Percentiles rank a stretch among this genome's conserved stretches.
These are phyloP conservation scores for Aspergillus puulaauensis DNA, from an alignment of 2,329 filamentous ascomycete species.

Conservation along the genomic window DNA sequence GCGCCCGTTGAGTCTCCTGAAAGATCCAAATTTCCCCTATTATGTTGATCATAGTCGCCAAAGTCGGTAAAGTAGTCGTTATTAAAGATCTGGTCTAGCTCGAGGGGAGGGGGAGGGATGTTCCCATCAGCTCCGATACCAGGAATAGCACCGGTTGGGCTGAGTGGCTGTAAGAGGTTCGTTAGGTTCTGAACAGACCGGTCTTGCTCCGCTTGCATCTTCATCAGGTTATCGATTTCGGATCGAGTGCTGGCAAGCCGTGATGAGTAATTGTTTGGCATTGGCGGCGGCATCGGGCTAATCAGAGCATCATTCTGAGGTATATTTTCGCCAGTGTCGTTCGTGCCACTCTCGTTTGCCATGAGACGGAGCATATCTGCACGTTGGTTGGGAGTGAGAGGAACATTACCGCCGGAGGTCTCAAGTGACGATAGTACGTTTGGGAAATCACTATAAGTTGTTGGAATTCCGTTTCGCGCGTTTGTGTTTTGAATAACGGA, in stretches of 20 bases:
- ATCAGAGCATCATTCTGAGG: conserved; percentile 57
- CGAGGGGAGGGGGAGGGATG: conserved; percentile 48
- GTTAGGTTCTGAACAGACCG: conserved; percentile 73
- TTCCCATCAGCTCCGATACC: conserved; percentile 54
- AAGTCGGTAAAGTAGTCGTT: conserved; percentile 55
- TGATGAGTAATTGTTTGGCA: conserved; percentile 49
- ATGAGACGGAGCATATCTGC: conserved; percentile 50
- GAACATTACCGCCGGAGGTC: conserved; percentile 42
- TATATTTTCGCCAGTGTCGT: conserved; percentile 37
- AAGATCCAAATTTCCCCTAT: conserved; percentile 25
- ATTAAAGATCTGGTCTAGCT: conserved; percentile 60
- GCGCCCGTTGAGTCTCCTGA: conserved; percentile 18
- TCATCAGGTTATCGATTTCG: conserved; percentile 76
- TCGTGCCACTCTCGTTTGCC: conserved; percentile 46
- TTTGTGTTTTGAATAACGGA: conserved; percentile 50
- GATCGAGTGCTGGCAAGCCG: conserved; percentile 65
- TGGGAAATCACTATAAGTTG: conserved; percentile 43
- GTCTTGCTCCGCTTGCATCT: conserved; percentile 76
- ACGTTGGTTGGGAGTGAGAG: conserved; percentile 46
- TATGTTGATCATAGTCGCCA: conserved; percentile 30
- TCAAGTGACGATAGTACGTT: conserved; percentile 47
- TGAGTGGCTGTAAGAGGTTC: conserved; percentile 73
- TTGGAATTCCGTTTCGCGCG: conserved; percentile 41
- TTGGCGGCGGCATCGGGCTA: conserved; percentile 54
- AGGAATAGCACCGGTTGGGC: conserved; percentile 75